Evolutionary conservation across 228 moss, liverwort and hornwort species (phyloP).

Genomic region (Sphagnum magellanicum): DNA sequence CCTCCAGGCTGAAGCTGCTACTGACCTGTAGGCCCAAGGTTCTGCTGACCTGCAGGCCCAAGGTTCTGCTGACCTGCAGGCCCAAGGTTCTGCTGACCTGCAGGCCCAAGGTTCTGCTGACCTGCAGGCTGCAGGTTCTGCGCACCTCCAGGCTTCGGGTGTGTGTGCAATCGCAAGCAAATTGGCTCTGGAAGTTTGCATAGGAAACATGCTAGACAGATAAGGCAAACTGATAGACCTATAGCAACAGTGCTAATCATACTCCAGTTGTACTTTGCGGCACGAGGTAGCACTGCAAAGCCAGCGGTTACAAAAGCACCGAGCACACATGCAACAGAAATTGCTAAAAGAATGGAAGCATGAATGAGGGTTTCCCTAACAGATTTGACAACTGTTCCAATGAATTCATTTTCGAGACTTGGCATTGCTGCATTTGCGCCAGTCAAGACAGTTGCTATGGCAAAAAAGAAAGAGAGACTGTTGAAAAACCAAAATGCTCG

Average conservation of each 20-base stretch:
- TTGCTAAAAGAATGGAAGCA: constrained; percentile 24
- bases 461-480: constrained; percentile 50
- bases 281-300: constrained; percentile 32
- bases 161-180: too few species aligned
- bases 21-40: too few species aligned
- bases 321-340: constrained; percentile 27
- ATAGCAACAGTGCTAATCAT: constrained; percentile 17
- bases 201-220: too few species aligned
- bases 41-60: too few species aligned
- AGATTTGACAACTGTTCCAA: constrained; percentile 26
- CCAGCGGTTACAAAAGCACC: constrained; percentile 32
- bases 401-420: constrained; percentile 9
- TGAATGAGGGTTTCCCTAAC: constrained; percentile 18
- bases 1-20: too few species aligned
- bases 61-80: too few species aligned
- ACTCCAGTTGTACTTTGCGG: constrained; percentile 7
- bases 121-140: too few species aligned
- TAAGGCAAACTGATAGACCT: background rate
- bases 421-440: constrained; percentile 34
- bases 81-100: too few species aligned
- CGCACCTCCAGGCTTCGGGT: too few species aligned
- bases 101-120: too few species aligned
- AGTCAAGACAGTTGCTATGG: constrained; percentile 38
- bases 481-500: constrained; percentile 46
- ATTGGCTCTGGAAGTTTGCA: too few species aligned